A percentile compares a stretch with the other conserved stretches of the same genome.
Conservation (phyloP, 768 basidiomycete species). For the Coprinellus micaceus region DNA sequence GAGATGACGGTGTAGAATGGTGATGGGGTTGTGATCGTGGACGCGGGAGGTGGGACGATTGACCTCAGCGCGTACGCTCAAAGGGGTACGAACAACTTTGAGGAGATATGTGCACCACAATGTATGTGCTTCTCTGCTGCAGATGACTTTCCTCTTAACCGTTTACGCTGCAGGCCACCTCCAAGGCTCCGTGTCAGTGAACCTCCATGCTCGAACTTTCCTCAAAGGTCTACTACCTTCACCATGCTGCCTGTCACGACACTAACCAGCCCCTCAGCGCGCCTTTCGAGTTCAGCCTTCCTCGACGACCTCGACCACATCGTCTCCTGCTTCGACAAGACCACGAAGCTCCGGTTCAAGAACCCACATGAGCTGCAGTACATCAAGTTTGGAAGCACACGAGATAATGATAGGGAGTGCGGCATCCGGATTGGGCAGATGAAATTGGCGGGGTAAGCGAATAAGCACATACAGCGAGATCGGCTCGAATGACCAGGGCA, state of each 20-base stretch:
- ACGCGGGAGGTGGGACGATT: slow-evolving; percentile 62
- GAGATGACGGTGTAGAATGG: slow-evolving; percentile 37
- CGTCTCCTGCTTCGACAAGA: slow-evolving; percentile 39
- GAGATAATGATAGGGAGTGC: slow-evolving; percentile 36
- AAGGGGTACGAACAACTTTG: slow-evolving; percentile 29
- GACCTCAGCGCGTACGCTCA: slow-evolving; percentile 57
- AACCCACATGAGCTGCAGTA: slow-evolving; percentile 37
- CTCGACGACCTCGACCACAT: slow-evolving; percentile 16
- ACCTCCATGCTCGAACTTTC: slow-evolving; percentile 33
- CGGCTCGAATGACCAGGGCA: too few relatives aligned
- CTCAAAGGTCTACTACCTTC: slow-evolving; percentile 29
- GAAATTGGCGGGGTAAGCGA: slow-evolving; percentile 35
- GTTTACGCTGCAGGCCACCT: slow-evolving; percentile 45
- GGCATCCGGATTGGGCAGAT: slow-evolving; percentile 46
- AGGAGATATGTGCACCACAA: slow-evolving; percentile 45
- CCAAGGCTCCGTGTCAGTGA: slow-evolving; percentile 49
- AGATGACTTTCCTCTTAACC: too few relatives aligned
- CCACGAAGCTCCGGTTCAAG: slow-evolving; percentile 43
- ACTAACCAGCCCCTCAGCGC: slow-evolving; percentile 5
- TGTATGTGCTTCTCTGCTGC: slow-evolving; percentile 30
- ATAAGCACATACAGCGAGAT: too few relatives aligned
- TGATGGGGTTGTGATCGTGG: slow-evolving; percentile 50
- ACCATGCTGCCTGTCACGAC: not conserved
- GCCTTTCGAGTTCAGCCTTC: slow-evolving; percentile 9
- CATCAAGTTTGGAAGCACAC: slow-evolving; percentile 44